phyloP scores from a whole-genome alignment of 345 rosid species.

The Populus euphratica region DNA sequence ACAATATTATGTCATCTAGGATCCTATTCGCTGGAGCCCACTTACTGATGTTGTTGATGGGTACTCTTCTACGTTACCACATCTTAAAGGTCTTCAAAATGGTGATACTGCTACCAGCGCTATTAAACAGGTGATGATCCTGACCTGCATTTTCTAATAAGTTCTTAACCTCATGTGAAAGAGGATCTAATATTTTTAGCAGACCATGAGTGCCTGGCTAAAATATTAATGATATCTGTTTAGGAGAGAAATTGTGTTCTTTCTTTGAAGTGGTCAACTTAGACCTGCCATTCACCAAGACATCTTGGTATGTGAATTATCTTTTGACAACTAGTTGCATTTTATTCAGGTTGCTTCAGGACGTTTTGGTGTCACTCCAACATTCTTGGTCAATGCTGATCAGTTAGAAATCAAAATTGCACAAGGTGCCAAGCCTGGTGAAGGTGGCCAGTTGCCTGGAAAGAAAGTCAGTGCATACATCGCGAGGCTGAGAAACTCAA shows the following conservation, averaged over 20 bases:
- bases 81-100: constrained; percentile 98
- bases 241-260: background rate
- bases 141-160: constrained; percentile 10
- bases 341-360: constrained; percentile 92
- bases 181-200: background rate
- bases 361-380: constrained; percentile 97
- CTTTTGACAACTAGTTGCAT: constrained; percentile 11
- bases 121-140: constrained; percentile 75
- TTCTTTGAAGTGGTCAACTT: background rate
- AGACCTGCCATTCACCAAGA: background rate
- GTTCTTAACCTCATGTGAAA: background rate
- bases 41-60: constrained; percentile 94
- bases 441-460: constrained; percentile 98
- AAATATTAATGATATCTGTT: background rate
- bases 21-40: constrained; percentile 98
- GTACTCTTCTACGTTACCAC: constrained; percentile 92
- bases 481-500: constrained; percentile 90
- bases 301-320: background rate
- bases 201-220: background rate
- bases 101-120: constrained; percentile 99
- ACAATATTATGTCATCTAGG: constrained; percentile 39
- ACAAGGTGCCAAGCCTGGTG: constrained; percentile 99
- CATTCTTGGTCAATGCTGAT: constrained; percentile 91
- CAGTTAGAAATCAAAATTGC: constrained; percentile 97
- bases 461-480: constrained; percentile 99